Evolutionary conservation across 305 asterid genomes (phyloP), one percentile per base, ranked within the genome.

Genomic region (Fraxinus sp.): DNA sequence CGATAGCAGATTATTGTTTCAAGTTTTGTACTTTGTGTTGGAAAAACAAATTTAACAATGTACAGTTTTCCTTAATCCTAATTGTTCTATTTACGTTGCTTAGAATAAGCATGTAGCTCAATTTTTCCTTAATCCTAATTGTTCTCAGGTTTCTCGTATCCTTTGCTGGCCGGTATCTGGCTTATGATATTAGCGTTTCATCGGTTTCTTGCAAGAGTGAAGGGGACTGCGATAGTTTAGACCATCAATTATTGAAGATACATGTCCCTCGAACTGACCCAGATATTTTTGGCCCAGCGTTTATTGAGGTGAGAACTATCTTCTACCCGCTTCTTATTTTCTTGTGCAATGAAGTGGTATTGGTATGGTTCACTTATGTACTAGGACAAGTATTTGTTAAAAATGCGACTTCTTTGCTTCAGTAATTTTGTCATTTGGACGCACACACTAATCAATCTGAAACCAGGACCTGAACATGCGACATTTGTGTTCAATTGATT

Each of bases 131-230:
- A 2, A 16, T 32, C 70, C 80, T 78, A 75, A 36, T 81, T 30
- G 33, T 30, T 30, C 83, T 78, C 91, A 96, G 99, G 91, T 92
- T 93, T 85, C 93, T 96, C 78, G 81, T 96, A 84, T 96, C 99
- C 26, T 93, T 93, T 87, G 91, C 88, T 26, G 99, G 98, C 41
- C 87, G 83, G 73, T 96, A 96, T 90, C 74, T 93, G 72, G 83
- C 93, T 66, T 86, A 88, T 85, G 89, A 91, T 75, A 82, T 84
- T 85, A 79, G 86, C 77, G 89, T 92, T 79, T 83, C 92, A 75
- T 89, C 94, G 8, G 72, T 81, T 18, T 82, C 90, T 66, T 87
- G 92, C 83, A 85, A 83, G 86, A 86, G 26, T 80, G 87, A 88
- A 81, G 91, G 86, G 39, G 90, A 85, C 57, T 43, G 79, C 75